These are phyloP conservation scores for Xanthoconium separans DNA, from an alignment of 1,284 basidiomycete genomes.

Conservation along the genomic window DNA sequence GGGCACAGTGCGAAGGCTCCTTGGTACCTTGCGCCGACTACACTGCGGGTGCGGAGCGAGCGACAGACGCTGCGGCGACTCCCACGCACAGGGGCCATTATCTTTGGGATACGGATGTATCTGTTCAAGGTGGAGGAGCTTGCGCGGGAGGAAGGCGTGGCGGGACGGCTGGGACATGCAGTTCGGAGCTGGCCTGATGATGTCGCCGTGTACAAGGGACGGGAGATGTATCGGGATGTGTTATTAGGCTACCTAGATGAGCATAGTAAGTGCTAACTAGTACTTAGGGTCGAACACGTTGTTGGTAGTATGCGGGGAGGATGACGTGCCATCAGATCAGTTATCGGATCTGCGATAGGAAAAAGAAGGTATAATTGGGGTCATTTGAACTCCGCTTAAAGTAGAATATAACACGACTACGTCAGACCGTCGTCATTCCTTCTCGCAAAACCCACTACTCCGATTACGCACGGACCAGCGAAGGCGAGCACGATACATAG, in stretches of 20 bases:
- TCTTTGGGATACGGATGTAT: constrained; percentile 77
- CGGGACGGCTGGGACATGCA: constrained; percentile 65
- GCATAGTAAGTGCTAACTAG: no score
- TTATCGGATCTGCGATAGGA: constrained; percentile 37
- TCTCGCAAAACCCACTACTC: constrained; percentile 32
- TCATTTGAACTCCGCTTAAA: constrained; percentile 37
- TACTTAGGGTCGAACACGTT: no score
- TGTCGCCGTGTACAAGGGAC: constrained; percentile 64
- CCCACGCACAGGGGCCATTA: constrained; percentile 61
- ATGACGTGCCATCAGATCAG: constrained; percentile 37
- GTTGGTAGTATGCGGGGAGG: background rate
- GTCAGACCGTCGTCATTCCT: constrained; percentile 38
- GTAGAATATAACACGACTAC: constrained; percentile 41
- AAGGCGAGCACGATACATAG: constrained; percentile 15
- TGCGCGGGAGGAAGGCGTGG: constrained; percentile 60
- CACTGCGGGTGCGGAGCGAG: constrained; percentile 63
- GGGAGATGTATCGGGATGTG: constrained; percentile 43
- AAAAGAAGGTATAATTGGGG: constrained; percentile 9
- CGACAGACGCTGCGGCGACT: constrained; percentile 71
- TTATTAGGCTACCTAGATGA: constrained; percentile 48
- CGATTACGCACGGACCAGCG: constrained; percentile 34
- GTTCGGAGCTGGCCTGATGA: constrained; percentile 68
- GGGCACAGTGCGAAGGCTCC: constrained; percentile 27
- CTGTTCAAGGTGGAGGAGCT: constrained; percentile 57
- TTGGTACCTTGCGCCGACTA: constrained; percentile 37